Conservation (phyloP, 208 protist species). For the Trichomonas vaginalis region DNA sequence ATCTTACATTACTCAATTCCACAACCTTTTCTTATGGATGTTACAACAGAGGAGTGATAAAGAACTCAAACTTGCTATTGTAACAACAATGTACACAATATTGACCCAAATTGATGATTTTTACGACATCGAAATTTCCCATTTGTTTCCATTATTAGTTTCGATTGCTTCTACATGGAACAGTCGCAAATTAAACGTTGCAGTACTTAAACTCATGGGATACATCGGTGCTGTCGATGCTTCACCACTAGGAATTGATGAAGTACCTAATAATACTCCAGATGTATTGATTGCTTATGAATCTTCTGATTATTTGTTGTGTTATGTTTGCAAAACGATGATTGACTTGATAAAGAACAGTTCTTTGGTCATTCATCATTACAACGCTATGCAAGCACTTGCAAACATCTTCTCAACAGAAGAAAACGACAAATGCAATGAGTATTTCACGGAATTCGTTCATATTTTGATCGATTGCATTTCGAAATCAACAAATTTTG, state of each 20-base stretch:
- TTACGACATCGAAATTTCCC: background rate
- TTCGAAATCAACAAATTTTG: background rate
- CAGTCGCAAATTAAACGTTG: background rate
- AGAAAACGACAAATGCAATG: background rate
- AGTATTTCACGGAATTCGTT: background rate
- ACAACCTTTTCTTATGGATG: background rate
- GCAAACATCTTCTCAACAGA: background rate
- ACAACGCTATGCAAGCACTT: background rate
- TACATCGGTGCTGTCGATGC: background rate
- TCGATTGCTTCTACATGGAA: background rate
- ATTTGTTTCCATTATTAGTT: background rate
- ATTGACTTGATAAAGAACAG: background rate
- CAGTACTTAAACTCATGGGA: background rate
- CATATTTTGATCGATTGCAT: background rate
- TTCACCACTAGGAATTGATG: background rate
- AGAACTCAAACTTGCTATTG: background rate
- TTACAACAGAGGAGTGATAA: background rate
- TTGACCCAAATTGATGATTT: background rate
- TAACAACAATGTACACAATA: background rate
- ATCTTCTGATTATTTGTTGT: background rate
- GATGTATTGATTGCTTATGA: background rate
- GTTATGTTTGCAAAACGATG: background rate
- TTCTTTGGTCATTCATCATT: background rate
- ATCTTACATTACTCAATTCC: background rate
- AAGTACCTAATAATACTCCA: background rate